Base-by-base conservation (phyloP, 2,329 filamentous ascomycete species). In the Stylonectria norvegica region DNA sequence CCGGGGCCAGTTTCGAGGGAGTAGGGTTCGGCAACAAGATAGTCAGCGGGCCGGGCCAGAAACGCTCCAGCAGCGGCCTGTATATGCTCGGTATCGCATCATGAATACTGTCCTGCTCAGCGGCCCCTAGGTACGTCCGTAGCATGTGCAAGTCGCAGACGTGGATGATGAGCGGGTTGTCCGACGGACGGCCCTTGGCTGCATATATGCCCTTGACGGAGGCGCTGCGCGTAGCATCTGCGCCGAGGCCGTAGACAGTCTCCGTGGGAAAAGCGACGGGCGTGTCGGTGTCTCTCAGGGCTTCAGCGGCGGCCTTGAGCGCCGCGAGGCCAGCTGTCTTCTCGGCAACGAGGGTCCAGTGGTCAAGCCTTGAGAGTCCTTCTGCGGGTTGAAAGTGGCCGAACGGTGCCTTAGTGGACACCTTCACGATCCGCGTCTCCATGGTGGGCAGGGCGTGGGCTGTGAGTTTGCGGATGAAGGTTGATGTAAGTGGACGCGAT, bases 241-340 rank as follows among this genome's bases (percentile, higher is more conserved):
- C 93, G n/a, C 89, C 93, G 6, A 98, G 76, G 0, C 93, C 93
- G 62, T 98, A 98, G 1, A 98, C 93, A 0, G 93, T 98, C 68
- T 98, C 93, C 0, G 93, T 98, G 1, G 93, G 93, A 61, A 98
- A 98, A 1, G 88, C 93, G 34, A 98, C 89, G 4, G 93, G 93
- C 4, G 76, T 76, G 59, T 87, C 76, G 36, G 76, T 81, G 14
- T 72, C 72, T 36, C 72, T 76, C 23, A 95, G 70, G 49, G 82
- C 74, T 10, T 73, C 60, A 3, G 86, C 88, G 1, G 88, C 88
- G 40, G 80, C 69, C 42, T 70, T 66, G 25, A 95, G 72, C 18
- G 65, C 60, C 2, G 52, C 55, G 27, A 71, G 43, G 5, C 62
- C 60, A 5, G 57, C 55, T 16, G 53, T 48, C 5, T 62, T 51